phyloP scores from a whole-genome alignment of 192 early-diverging fungal species.

The Jimgerdemannia lactiflua region DNA sequence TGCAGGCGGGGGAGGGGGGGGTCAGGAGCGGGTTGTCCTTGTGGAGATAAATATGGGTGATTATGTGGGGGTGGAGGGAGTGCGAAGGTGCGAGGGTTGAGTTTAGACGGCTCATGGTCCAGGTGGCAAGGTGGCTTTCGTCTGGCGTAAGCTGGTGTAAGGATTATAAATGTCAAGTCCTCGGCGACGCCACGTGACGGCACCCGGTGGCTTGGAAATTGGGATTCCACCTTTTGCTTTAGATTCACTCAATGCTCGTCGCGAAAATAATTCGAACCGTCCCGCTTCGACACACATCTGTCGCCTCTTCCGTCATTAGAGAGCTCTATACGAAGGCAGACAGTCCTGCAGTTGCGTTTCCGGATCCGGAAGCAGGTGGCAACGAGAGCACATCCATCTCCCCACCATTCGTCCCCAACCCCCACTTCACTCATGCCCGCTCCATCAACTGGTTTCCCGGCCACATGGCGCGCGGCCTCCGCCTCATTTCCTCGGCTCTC shows the following conservation, averaged over 20 bases:
- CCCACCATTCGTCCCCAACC: constrained; percentile 14
- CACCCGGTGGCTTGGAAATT: too few relatives aligned
- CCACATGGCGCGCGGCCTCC: constrained; percentile 80
- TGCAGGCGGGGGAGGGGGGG: constrained; percentile 4
- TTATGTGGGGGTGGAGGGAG: constrained; percentile 10
- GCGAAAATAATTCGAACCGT: too few relatives aligned
- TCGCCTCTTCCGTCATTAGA: too few relatives aligned
- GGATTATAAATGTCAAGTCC: too few relatives aligned
- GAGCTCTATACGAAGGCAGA: too few relatives aligned
- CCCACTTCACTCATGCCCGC: constrained; percentile 45
- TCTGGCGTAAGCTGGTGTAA: too few relatives aligned
- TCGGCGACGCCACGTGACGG: too few relatives aligned
- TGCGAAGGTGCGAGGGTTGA: not conserved
- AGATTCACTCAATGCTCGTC: too few relatives aligned
- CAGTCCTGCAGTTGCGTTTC: too few relatives aligned
- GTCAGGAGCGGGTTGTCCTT: constrained; percentile 3
- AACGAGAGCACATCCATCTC: constrained; percentile 1
- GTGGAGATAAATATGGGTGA: not conserved
- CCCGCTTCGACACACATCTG: too few relatives aligned
- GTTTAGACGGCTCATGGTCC: not conserved
- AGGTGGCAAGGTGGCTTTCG: too few relatives aligned
- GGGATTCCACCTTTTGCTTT: too few relatives aligned
- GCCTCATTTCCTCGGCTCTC: constrained; percentile 69
- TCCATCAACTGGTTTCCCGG: constrained; percentile 88
- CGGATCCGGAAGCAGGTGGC: not conserved